Percentiles rank a stretch among this genome's conserved stretches.
Evolutionary conservation across 2,329 filamentous ascomycete genomes (phyloP).

Genomic region (Plectosphaerella sp.): DNA sequence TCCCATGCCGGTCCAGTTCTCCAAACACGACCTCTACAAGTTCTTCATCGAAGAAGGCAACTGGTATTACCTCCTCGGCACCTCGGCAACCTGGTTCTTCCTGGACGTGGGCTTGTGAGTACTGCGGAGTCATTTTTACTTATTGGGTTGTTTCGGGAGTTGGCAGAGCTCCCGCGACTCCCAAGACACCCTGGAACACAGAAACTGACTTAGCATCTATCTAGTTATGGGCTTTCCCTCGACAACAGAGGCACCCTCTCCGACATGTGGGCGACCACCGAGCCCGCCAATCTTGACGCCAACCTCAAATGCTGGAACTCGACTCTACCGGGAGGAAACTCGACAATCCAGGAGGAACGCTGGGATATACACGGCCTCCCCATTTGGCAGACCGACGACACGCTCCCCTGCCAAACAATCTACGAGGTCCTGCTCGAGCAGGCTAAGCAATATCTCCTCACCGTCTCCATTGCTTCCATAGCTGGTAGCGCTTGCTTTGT

Average conservation of each 20-base stretch:
- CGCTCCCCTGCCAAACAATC: conserved; percentile 45
- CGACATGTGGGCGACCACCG: conserved; percentile 36
- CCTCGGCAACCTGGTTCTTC: conserved; percentile 47
- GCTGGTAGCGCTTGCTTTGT: conserved; percentile 45
- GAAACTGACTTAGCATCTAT: too few relatives aligned
- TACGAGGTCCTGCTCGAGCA: conserved; percentile 48
- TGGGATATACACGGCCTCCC: conserved; percentile 27
- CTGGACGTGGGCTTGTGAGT: conserved; percentile 47
- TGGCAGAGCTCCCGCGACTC: too few relatives aligned
- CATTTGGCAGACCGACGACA: conserved; percentile 44
- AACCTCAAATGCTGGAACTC: conserved; percentile 44
- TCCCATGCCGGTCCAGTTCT: conserved; percentile 43
- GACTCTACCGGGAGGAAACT: conserved; percentile 34
- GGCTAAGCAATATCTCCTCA: conserved; percentile 47
- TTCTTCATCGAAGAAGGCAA: conserved; percentile 46
- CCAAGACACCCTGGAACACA: too few relatives aligned
- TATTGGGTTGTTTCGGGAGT: too few relatives aligned
- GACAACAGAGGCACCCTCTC: conserved; percentile 38
- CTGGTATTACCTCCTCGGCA: conserved; percentile 39
- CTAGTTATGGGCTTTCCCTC: conserved; percentile 38
- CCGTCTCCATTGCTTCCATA: conserved; percentile 47
- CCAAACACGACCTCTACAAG: conserved; percentile 39
- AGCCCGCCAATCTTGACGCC: conserved; percentile 25
- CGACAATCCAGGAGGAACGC: conserved; percentile 24
- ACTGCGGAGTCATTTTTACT: conserved; percentile 14